Evolutionary conservation across 2,329 filamentous ascomycete species (phyloP), one percentile per base, ranked within the genome.

Genomic region (Cryphonectria carpinicola): DNA sequence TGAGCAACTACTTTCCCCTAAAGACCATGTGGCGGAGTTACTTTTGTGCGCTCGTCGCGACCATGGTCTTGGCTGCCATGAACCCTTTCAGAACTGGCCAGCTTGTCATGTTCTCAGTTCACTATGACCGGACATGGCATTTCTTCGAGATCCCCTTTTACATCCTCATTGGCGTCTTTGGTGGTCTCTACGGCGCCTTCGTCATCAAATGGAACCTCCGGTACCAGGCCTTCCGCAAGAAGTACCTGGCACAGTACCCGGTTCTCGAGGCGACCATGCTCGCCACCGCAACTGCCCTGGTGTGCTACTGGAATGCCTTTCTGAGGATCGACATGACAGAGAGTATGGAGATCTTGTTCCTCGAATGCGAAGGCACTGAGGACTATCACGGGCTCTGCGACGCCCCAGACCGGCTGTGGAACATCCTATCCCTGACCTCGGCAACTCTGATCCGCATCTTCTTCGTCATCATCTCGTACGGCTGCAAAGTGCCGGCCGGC

Each of bases 21-120:
- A 98, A 98, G 82, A 99, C 96, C 0, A 89, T 99, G 82, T 98
- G 96, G 96, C 89, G 96, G 76, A 98, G 94, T 79, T 99, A 98
- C 80, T 98, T 99, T 80, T 99, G 96, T 81, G 96, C 96, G 41
- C 83, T 99, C 74, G 95, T 99, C 6, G 96, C 95, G 6, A 98
- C 96, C 0, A 94, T 94, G 65, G 94, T 97, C 22, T 83, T 99
- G 54, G 92, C 96, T 37, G 93, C 93, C 71, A 97, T 99, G 93
- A 99, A 99, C 76, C 96, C 96, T 32, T 99, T 99, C 82, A 87
- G 96, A 67, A 98, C 96, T 0, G 96, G 96, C 28, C 96, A 99
- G 79, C 87, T 99, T 58, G 96, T 99, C 88, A 98, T 99, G 95
- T 99, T 99, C 81, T 95, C 97, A 77, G 95, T 99, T 77, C 90